Evolutionary conservation across 2,329 filamentous ascomycete genomes (phyloP), one percentile per base, ranked within the genome.

Genomic region (Venturia oleaginea): DNA sequence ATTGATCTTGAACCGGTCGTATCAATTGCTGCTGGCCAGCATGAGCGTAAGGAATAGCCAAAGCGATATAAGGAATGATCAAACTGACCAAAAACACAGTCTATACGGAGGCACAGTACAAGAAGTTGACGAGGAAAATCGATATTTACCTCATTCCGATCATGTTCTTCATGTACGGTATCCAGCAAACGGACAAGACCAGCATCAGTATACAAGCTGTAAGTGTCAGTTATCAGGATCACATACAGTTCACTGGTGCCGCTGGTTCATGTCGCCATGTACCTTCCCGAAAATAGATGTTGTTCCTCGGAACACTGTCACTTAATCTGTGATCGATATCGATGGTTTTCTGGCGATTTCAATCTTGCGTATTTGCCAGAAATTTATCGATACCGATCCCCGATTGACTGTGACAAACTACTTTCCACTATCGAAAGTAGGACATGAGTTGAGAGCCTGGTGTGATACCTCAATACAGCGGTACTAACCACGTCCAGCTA

Each of bases 81-180:
- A 17, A 17, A 15, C 17, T 42, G 40, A 42, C 40, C 5, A 42
- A 19, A 42, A 6, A 42, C 15, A 19, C 40, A 42, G 40, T 42
- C 15, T 57, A 57, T 24, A 57, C 51, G 27, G 32, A 57, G 13
- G 54, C 30, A n/a, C 30, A 59, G 22, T 59, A n/a, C 43, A 34
- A 34, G 15, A 75, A 73, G 67, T 59, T 59, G 22, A 59, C 30
- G 54, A 69, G 70, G 37, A 80, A 80, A 67, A 74, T 78, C 22
- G 79, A 81, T 66, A 72, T 72, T n/a, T 79, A 76, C 65, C 70
- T 81, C 19, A 72, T 80, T 0, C 78, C 78, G 1, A 68, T 81
- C 51, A 81, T 81, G 78, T 81, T 76, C 74, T 70, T 74, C 65
- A 80, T 78, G 67, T 81, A 80, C 65, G 79, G 79, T 42, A 77